Evolutionary conservation across 805 yeast genomes (phyloP), one percentile per base, ranked within the genome.

Genomic region (Candida manassasensis): DNA sequence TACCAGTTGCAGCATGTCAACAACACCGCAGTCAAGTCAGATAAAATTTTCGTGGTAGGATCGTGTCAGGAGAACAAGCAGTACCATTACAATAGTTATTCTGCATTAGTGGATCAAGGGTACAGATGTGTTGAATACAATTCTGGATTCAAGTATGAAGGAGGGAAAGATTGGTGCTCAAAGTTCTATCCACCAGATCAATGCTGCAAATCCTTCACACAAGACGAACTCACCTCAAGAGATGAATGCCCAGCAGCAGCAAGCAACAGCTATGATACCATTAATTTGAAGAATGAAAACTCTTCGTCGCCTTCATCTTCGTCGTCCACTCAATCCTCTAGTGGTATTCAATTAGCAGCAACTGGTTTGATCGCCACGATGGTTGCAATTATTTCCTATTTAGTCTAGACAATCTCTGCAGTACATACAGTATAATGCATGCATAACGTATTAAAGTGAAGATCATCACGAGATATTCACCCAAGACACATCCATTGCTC

Each of bases 151-250:
- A 38, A 35, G 16, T 38, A 33, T 19, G 49, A 47, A 17, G 51
- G 48, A 19, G 48, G 48, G 19, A 35, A 35, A 29, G 45, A 47
- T 35, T 44, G 51, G 51, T 47, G 51, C 36, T 30, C 40, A 35
- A 29, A 37, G 32, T 36, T 38, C 29, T 45, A 44, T 26, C 41
- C 39, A 36, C 19, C 44, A 12, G 37, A 36, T 27, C 45, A 47
- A 28, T 43, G 47, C 24, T 43, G 47, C 22, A 29, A 35, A 12
- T 37, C 37, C 6, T 43, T 33, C 35, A 27, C 21, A 18, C 32
- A 36, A 15, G 47, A 43, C 27, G 47, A 43, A 16, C 27, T 40
- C 13, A 17, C 36, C 12, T 32, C 19, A 13, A 40, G 44, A 36
- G 40, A 40, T 32, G 25, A 13, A 6, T 43, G 47, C 31, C 46